These are phyloP conservation scores for Cyphellophora europaea DNA, from an alignment of 2,329 filamentous ascomycete species.

Conservation along the genomic window DNA sequence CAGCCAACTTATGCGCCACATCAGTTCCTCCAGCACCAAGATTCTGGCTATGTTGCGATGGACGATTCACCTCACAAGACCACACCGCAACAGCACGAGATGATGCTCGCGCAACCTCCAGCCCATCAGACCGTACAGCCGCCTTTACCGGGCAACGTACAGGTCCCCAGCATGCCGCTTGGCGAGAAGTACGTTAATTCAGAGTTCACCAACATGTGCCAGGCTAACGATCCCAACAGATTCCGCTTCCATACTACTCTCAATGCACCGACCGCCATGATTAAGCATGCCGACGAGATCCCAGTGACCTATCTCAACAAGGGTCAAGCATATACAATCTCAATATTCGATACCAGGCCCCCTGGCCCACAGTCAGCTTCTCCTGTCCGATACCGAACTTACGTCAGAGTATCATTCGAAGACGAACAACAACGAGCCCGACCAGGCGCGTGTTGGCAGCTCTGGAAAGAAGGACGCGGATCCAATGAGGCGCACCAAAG, in stretches of 20 bases:
- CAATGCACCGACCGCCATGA: slow-evolving; percentile 94
- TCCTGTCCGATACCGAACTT: slow-evolving; percentile 68
- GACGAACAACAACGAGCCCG: slow-evolving; percentile 86
- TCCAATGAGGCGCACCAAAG: slow-evolving; percentile 90
- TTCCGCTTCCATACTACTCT: slow-evolving; percentile 87
- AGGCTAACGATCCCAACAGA: slow-evolving; percentile 29
- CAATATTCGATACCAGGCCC: slow-evolving; percentile 67
- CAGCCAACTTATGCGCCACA: slow-evolving; percentile 24
- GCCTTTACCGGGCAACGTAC: slow-evolving; percentile 21
- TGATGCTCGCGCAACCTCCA: slow-evolving; percentile 7
- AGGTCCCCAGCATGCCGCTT: slow-evolving; percentile 19
- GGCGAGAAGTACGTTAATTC: slow-evolving; percentile 49
- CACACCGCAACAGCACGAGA: slow-evolving; percentile 15
- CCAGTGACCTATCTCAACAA: slow-evolving; percentile 98
- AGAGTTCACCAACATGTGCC: too few relatives aligned
- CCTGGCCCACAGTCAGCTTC: slow-evolving; percentile 49
- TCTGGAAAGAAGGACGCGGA: slow-evolving; percentile 96
- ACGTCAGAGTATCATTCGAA: slow-evolving; percentile 91
- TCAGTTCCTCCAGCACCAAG: slow-evolving; percentile 64
- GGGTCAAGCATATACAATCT: slow-evolving; percentile 84
- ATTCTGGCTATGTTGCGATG: slow-evolving; percentile 71
- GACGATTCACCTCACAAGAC: slow-evolving; percentile 53
- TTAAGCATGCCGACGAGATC: slow-evolving; percentile 79
- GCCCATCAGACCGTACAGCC: slow-evolving; percentile 23
- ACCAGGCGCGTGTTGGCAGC: slow-evolving; percentile 74